These are phyloP conservation scores for Penicillium lividum DNA, from an alignment of 495 filamentous ascomycete genomes.

Conservation along the genomic window DNA sequence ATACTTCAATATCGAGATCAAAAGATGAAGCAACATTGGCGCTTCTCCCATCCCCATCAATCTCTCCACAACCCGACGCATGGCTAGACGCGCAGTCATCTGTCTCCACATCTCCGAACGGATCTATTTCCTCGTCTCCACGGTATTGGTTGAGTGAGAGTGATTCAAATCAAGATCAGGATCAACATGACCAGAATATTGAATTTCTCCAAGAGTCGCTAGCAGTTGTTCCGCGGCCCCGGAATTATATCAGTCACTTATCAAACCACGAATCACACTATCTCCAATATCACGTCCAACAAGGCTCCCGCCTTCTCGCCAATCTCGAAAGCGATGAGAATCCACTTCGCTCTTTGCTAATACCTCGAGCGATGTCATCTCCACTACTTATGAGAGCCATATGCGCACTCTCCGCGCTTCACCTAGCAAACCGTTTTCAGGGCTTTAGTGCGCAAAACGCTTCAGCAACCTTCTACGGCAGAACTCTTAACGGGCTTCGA, in stretches of 20 bases:
- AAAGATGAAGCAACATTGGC: neutral
- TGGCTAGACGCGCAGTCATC: constrained; percentile 19
- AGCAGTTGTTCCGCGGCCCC: constrained; percentile 14
- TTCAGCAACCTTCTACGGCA: constrained; percentile 39
- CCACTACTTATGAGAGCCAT: constrained; percentile 45
- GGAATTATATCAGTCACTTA: constrained; percentile 31
- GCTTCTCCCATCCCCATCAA: constrained; percentile 20
- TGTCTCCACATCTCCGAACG: constrained; percentile 8
- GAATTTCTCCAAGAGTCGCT: constrained; percentile 1
- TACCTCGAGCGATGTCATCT: constrained; percentile 45
- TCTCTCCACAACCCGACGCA: constrained; percentile 18
- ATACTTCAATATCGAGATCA: neutral
- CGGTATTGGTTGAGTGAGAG: neutral
- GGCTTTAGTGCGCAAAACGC: constrained; percentile 33
- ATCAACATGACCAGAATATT: neutral
- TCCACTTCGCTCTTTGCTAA: constrained; percentile 42
- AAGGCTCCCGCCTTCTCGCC: constrained; percentile 40
- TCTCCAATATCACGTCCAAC: constrained; percentile 47
- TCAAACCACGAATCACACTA: constrained; percentile 41
- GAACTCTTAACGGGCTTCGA: constrained; percentile 39
- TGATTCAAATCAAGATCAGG: constrained; percentile 1
- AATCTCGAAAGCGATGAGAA: constrained; percentile 47
- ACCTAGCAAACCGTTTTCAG: constrained; percentile 41
- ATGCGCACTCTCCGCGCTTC: constrained; percentile 46
- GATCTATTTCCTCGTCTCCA: constrained; percentile 16